Evolutionary conservation across 176 grass and related monocot species (phyloP), one percentile per base, ranked within the genome.

Genomic region (Dendrocalamus sinicus): DNA sequence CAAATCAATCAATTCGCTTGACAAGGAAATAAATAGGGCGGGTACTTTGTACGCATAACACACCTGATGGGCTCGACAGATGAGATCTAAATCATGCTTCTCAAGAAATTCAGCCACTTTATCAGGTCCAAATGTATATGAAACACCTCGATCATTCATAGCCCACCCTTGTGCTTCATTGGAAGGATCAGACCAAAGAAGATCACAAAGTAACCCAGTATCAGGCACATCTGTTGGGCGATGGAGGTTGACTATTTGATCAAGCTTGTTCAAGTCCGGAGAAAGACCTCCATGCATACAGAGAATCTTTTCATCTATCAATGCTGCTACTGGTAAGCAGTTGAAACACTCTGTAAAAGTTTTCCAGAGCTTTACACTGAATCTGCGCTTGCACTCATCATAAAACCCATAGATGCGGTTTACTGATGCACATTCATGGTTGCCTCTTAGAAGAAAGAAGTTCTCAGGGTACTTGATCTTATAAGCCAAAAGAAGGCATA

Each of bases 241-340:
- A 58, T 65, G 73, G 76, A 94, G 59, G 54, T 86, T 92, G 70
- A 77, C 67, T 76, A 94, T 94, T 85, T 92, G 92, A 79, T 92
- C 90, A 63, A 94, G 88, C 77, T 90, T 92, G 76, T 89, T 91
- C 81, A 94, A 83, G 66, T 92, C 87, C 10, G 92, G 92, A 72
- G 92, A 94, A 83, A 94, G 89, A 61, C 92, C 92, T 50, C 92
- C 92, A 67, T 94, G 92, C 87, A 94, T 88, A 57, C 92, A 94
- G 14, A 94, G 85, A 80, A 94, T 94, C 81, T 92, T 91, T 55
- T 92, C 92, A 59, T 94, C 92, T 79, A 94, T 88, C 81, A 94
- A 82, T 39, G 92, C 92, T 45, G 93, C 77, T 35, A 90, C 93
- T 63, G 93, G 93, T 41, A 94, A 76, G 83, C 85, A 92, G 85